Conservation (phyloP, 805 yeast species). For the Schizosaccharomyces cryophilus region DNA sequence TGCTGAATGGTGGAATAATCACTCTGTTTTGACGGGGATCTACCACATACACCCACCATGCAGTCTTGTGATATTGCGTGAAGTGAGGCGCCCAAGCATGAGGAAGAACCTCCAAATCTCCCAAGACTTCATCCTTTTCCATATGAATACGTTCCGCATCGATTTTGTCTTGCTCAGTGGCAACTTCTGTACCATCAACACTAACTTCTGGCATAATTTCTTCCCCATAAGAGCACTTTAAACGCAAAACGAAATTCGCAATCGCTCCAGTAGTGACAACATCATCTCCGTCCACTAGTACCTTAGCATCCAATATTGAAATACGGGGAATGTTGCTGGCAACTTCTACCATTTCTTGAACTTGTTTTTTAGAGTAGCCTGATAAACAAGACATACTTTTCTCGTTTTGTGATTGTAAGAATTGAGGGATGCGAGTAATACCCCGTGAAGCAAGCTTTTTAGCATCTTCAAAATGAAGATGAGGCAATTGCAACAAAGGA, state of each 20-base stretch:
- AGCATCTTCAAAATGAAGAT: slow-evolving; percentile 26
- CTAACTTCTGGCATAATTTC: neutral
- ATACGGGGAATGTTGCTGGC: slow-evolving; percentile 7
- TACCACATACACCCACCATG: slow-evolving; percentile 47
- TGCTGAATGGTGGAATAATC: neutral
- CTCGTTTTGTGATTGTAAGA: slow-evolving; percentile 1
- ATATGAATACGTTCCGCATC: neutral
- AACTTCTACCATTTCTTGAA: slow-evolving; percentile 5
- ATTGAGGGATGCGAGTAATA: slow-evolving; percentile 2
- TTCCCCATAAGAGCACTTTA: slow-evolving; percentile 10
- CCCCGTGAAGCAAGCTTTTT: neutral
- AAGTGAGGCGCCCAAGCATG: slow-evolving; percentile 47
- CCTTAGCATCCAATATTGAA: slow-evolving; percentile 6
- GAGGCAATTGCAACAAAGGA: slow-evolving; percentile 44
- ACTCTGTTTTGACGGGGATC: slow-evolving; percentile 20
- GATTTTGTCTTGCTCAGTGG: neutral
- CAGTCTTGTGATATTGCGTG: slow-evolving; percentile 28
- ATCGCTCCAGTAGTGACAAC: slow-evolving; percentile 44
- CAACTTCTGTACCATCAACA: neutral
- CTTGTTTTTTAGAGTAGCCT: slow-evolving; percentile 5
- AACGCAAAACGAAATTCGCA: slow-evolving; percentile 39
- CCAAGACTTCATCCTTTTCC: slow-evolving; percentile 11
- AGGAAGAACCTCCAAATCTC: slow-evolving; percentile 23
- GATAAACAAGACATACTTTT: slow-evolving; percentile 14
- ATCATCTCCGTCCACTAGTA: slow-evolving; percentile 57